phyloP scores from a whole-genome alignment of 1,284 basidiomycete genomes.

The Fomes fomentarius region DNA sequence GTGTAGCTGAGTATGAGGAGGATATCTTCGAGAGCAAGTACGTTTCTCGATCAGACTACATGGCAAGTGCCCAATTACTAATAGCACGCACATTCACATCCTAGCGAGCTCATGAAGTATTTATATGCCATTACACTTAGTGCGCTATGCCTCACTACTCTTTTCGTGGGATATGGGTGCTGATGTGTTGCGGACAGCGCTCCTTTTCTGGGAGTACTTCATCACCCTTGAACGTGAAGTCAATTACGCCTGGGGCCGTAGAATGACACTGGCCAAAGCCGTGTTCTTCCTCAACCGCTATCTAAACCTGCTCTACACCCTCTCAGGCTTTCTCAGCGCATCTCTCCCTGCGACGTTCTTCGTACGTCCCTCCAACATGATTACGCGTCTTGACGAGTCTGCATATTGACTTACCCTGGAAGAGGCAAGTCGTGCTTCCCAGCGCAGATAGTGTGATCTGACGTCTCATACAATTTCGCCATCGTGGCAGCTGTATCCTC shows the following conservation, averaged over 20 bases:
- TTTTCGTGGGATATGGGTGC: background rate
- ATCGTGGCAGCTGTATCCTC: background rate
- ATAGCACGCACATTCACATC: no score
- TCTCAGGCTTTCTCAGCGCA: background rate
- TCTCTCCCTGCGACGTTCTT: background rate
- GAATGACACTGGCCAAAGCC: background rate
- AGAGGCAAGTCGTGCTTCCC: background rate
- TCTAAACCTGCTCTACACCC: slow-evolving; percentile 1
- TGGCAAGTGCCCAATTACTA: no score
- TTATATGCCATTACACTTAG: background rate
- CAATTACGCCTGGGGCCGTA: background rate
- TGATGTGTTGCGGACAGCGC: background rate
- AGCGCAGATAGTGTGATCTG: background rate
- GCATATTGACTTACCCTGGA: no score
- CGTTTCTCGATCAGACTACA: no score
- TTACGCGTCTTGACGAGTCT: no score
- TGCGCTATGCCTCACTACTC: background rate
- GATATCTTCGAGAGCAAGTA: background rate
- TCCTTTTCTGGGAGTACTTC: slow-evolving; percentile 6
- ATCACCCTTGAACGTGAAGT: slow-evolving; percentile 8
- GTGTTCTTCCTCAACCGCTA: slow-evolving; percentile 12
- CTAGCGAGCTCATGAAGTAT: no score
- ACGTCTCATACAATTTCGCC: no score
- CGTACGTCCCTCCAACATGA: background rate
- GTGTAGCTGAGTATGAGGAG: no score